Conservation (phyloP, 768 basidiomycete genomes). For the Tricholoma hemisulphureum region DNA sequence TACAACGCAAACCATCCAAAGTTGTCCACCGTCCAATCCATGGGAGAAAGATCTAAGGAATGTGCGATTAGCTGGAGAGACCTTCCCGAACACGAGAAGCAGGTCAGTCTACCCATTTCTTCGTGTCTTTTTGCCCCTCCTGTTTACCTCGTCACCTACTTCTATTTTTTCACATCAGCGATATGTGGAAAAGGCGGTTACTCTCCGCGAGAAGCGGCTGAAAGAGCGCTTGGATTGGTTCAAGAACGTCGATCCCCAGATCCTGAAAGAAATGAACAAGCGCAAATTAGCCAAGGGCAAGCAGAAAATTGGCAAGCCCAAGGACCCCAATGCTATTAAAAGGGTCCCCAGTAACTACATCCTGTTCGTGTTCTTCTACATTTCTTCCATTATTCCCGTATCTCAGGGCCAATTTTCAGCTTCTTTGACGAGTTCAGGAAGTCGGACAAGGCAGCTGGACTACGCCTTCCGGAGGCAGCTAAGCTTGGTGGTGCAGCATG, state of each 20-base stretch:
- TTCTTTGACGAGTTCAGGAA: not conserved
- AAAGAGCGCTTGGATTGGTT: slow-evolving; percentile 28
- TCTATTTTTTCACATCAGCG: slow-evolving; percentile 2
- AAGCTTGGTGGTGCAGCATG: not conserved
- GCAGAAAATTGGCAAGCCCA: slow-evolving; percentile 7
- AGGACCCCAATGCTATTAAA: not conserved
- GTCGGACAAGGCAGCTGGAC: not conserved
- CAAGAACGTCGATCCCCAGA: slow-evolving; percentile 11
- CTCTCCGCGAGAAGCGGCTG: slow-evolving; percentile 15
- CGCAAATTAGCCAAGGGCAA: slow-evolving; percentile 28
- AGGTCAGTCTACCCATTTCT: slow-evolving; percentile 23
- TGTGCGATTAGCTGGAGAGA: slow-evolving; percentile 25
- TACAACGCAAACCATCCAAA: not conserved
- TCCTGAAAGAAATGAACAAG: slow-evolving; percentile 32
- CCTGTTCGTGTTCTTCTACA: not conserved
- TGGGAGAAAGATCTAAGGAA: not conserved
- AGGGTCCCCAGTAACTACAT: not conserved
- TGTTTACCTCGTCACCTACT: not conserved
- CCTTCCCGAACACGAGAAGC: slow-evolving; percentile 33
- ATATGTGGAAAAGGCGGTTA: slow-evolving; percentile 21
- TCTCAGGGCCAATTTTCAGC: not conserved
- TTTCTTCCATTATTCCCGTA: not conserved
- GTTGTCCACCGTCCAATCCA: not conserved
- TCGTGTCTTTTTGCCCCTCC: too few species aligned
- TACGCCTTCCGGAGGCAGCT: too few species aligned